Base-by-base conservation (phyloP, 495 filamentous ascomycete genomes). In the Bryoglossum gracile region DNA sequence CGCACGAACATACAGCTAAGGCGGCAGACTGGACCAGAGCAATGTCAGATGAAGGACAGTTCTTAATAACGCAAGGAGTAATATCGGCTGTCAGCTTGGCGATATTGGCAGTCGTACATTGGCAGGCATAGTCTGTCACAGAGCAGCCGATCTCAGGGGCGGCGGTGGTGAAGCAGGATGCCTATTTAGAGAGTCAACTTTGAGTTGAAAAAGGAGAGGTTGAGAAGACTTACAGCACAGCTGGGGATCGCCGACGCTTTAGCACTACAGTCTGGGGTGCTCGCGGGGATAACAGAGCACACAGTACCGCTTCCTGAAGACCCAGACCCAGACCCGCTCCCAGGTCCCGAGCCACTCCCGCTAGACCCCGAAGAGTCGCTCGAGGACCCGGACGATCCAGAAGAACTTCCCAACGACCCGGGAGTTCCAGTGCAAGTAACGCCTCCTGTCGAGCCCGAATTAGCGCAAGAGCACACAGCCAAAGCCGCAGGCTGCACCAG, bases 111-210 rank as follows among this genome's bases (percentile, higher is more conserved):
- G 39, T 18, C 17, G 48, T 43, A 26, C 48, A 51, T 37, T 51
- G 48, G 48, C 48, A 51, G 3, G 38, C 25, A 16, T 51, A 51
- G 39, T 51, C 48, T 2, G 38, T 34, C 10, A 51, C 8, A 5
- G 22, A 16, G 28, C 48, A 51, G 4, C 48, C 48, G 21, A 51
- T 44, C 3, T 6, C 8, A 4, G 35, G n/a, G 19, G 21, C 30
- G 17, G 18, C 4, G 19, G 35, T 42, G 18, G 46, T 28, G 42
- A 45, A 18, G 22, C 42, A 45, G 9, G 42, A 22, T n/a, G 22
- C 23, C 42, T 45, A 16, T 33, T 8, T 30, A 8, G 4, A 8
- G 11, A 9, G 23, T 45, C 6, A 10, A 19, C 14, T 3, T 28
- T 8, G 42, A n/a, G 26, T 9, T 13, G 23, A 28, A 24, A 30